These are phyloP conservation scores for Plasmodium fragile DNA, from an alignment of 169 alveolate genomes.

Conservation along the genomic window DNA sequence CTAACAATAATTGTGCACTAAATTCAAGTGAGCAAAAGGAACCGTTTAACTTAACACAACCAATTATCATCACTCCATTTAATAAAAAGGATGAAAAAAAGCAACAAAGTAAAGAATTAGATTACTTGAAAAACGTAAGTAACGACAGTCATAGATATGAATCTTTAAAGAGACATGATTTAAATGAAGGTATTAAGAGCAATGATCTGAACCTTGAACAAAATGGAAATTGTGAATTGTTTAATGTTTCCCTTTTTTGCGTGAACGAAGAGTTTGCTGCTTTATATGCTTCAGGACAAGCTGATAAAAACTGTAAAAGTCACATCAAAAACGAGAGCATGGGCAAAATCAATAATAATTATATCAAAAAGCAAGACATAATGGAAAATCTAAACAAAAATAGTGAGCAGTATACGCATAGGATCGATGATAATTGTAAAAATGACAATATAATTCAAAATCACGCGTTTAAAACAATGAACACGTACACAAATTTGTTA, in stretches of 20 bases:
- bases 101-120: not conserved
- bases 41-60: conserved; percentile 25
- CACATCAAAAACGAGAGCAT: conserved; percentile 5
- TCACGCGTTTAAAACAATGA: not conserved
- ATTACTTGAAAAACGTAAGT: not conserved
- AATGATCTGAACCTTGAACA: conserved; percentile 12
- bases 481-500: not conserved
- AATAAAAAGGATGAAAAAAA: conserved; percentile 7
- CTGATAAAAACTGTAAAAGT: conserved; percentile 9
- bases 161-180: conserved; percentile 6
- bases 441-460: conserved; percentile 6
- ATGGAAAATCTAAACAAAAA: conserved; percentile 10
- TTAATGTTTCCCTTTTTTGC: conserved; percentile 11
- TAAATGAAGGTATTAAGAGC: not conserved
- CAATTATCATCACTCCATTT: conserved; percentile 1
- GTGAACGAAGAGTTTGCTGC: conserved; percentile 1
- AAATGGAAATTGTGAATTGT: conserved; percentile 1
- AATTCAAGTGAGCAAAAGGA: conserved; percentile 13
- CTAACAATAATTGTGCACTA: conserved; percentile 10
- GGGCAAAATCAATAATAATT: conserved; percentile 1
- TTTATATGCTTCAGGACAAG: not conserved
- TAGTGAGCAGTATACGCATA: not conserved
- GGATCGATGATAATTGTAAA: not conserved
- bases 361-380: not conserved
- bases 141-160: not conserved